Evolutionary conservation across 768 basidiomycete genomes (phyloP).

Genomic region (Boletus coccyginus): DNA sequence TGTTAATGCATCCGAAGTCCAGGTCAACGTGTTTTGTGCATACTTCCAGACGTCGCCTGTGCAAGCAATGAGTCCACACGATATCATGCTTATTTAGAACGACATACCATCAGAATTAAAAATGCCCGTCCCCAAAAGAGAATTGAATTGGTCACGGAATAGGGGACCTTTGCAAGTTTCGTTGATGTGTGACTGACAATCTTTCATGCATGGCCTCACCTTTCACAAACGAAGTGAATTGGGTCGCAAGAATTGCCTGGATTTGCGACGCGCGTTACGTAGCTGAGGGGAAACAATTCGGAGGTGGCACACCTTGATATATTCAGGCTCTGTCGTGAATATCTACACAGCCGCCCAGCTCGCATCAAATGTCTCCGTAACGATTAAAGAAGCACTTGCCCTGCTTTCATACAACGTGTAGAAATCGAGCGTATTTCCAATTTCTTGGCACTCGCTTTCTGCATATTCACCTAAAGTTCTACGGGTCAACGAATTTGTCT

Average conservation of each 20-base stretch:
- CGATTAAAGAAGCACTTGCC: constrained; percentile 8
- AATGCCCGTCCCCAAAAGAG: constrained; percentile 36
- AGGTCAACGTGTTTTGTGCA: neutral
- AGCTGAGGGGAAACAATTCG: neutral
- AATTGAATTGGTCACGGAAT: constrained; percentile 22
- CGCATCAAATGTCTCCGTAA: neutral
- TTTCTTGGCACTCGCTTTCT: constrained; percentile 6
- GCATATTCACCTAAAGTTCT: constrained; percentile 12
- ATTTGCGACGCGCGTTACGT: neutral
- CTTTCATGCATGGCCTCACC: constrained; percentile 16
- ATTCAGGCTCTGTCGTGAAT: constrained; percentile 37
- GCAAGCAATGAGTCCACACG: neutral
- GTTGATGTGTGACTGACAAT: neutral
- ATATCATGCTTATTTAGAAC: neutral
- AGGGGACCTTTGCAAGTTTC: constrained; percentile 18
- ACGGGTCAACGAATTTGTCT: neutral
- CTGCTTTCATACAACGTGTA: constrained; percentile 27
- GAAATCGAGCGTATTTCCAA: constrained; percentile 25
- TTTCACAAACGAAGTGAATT: constrained; percentile 37
- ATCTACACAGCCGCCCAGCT: constrained; percentile 24
- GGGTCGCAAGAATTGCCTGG: constrained; percentile 37
- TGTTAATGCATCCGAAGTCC: neutral
- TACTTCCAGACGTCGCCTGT: constrained; percentile 41
- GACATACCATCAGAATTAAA: constrained; percentile 40
- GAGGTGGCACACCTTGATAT: constrained; percentile 33